These are phyloP conservation scores for Panicum virgatum DNA, from an alignment of 202 grass and related monocot species.

Conservation along the genomic window DNA sequence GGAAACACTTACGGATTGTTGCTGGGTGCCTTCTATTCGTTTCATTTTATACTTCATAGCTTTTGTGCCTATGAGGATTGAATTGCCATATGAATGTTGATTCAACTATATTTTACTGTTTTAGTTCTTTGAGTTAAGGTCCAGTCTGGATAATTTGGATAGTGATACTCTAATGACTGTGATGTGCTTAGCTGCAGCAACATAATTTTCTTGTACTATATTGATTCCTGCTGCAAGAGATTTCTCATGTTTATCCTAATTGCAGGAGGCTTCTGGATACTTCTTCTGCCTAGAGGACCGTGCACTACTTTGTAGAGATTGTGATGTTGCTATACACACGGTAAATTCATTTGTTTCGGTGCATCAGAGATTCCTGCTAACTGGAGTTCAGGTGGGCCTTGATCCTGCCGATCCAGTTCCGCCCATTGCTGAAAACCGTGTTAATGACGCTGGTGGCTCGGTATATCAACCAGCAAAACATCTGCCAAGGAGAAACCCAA, in stretches of 20 bases:
- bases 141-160: not conserved
- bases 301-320: constrained; percentile 87
- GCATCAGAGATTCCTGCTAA: constrained; percentile 94
- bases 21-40: not conserved
- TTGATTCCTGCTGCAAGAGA: constrained; percentile 8
- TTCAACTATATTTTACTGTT: constrained; percentile 14
- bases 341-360: constrained; percentile 81
- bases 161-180: not conserved
- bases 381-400: constrained; percentile 96
- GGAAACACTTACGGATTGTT: not conserved
- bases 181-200: not conserved
- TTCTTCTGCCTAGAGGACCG: constrained; percentile 98
- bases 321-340: constrained; percentile 89
- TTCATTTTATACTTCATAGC: not conserved
- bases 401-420: constrained; percentile 67
- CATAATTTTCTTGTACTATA: constrained; percentile 10
- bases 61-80: not conserved
- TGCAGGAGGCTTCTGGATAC: constrained; percentile 93
- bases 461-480: constrained; percentile 30
- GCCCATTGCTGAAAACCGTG: constrained; percentile 37
- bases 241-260: constrained; percentile 31
- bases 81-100: constrained; percentile 1
- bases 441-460: constrained; percentile 11
- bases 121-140: constrained; percentile 16
- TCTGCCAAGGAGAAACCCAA: constrained; percentile 23